Evolutionary conservation across 2,329 filamentous ascomycete genomes (phyloP).

Genomic region (Paraphaeosphaeria sporulosa): DNA sequence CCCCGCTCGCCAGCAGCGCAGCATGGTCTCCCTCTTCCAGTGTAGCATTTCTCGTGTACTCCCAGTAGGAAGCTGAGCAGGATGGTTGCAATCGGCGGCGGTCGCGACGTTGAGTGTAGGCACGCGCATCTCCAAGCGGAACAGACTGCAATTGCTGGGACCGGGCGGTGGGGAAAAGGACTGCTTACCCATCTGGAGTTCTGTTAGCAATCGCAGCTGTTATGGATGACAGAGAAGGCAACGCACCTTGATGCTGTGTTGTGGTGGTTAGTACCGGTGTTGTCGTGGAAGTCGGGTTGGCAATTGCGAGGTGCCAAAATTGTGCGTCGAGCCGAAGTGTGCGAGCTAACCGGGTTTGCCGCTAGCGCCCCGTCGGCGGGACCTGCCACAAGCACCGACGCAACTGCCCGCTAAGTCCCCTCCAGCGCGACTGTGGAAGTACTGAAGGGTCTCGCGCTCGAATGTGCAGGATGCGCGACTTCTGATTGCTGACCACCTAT

Average conservation of each 20-base stretch:
- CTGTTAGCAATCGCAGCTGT: slow-evolving; percentile 37
- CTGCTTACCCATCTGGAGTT: slow-evolving; percentile 69
- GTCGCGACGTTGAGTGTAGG: background rate
- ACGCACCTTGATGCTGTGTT: slow-evolving; percentile 64
- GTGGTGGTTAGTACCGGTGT: slow-evolving; percentile 48
- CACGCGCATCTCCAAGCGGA: slow-evolving; percentile 9
- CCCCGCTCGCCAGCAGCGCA: background rate
- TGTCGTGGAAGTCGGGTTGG: slow-evolving; percentile 38
- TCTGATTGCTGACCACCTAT: slow-evolving; percentile 9
- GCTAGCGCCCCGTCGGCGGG: slow-evolving; percentile 1
- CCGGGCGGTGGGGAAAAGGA: slow-evolving; percentile 27
- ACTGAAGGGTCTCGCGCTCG: background rate
- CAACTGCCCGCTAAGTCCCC: background rate
- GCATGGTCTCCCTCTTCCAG: background rate
- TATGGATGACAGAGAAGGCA: slow-evolving; percentile 12
- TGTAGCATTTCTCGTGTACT: background rate
- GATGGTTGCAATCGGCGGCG: background rate
- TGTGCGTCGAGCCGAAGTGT: slow-evolving; percentile 30
- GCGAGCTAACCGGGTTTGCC: slow-evolving; percentile 27
- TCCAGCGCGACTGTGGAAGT: background rate
- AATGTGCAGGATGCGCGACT: slow-evolving; percentile 4
- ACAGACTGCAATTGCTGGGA: slow-evolving; percentile 45
- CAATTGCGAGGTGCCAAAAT: slow-evolving; percentile 21
- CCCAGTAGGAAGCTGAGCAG: background rate
- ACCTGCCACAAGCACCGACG: background rate